phyloP scores from a whole-genome alignment of 768 basidiomycete genomes.

The Lentinus tigrinus region DNA sequence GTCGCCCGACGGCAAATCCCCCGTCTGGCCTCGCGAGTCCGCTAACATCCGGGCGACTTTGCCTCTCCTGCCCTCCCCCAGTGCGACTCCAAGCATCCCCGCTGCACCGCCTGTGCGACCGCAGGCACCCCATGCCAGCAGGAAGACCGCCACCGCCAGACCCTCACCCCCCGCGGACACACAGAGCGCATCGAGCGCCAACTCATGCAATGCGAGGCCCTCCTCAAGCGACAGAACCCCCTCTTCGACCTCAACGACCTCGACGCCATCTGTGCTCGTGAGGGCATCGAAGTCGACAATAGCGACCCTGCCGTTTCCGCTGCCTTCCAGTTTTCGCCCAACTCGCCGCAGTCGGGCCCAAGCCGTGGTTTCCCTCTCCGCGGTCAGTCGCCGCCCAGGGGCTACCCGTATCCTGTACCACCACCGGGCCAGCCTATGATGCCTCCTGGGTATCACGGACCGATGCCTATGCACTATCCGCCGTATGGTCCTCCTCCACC shows the following conservation, averaged over 20 bases:
- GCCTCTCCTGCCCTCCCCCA: constrained; percentile 33
- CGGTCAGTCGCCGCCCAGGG: constrained; percentile 31
- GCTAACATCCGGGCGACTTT: constrained; percentile 25
- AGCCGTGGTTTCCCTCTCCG: constrained; percentile 25
- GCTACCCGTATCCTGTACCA: constrained; percentile 31
- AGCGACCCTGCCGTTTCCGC: constrained; percentile 17
- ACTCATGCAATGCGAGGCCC: constrained; percentile 73
- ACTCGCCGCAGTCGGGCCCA: constrained; percentile 20
- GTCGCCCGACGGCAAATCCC: constrained; percentile 83
- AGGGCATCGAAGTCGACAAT: constrained; percentile 56
- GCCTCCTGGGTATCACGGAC: constrained; percentile 47
- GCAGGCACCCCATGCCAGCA: constrained; percentile 81
- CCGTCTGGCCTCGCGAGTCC: constrained; percentile 42
- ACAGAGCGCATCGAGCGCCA: constrained; percentile 81
- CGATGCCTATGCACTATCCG: constrained; percentile 45
- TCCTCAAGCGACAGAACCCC: constrained; percentile 72
- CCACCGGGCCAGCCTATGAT: constrained; percentile 38
- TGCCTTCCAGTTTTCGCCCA: constrained; percentile 29
- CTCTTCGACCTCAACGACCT: constrained; percentile 66
- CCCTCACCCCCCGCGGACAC: constrained; percentile 80
- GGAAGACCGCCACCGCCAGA: constrained; percentile 86
- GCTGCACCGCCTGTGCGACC: constrained; percentile 82
- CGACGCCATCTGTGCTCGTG: constrained; percentile 61
- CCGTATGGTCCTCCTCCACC: constrained; percentile 44
- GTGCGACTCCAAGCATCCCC: constrained; percentile 90